Conservation (phyloP, 495 filamentous ascomycete genomes). For the Tirmania nivea region DNA sequence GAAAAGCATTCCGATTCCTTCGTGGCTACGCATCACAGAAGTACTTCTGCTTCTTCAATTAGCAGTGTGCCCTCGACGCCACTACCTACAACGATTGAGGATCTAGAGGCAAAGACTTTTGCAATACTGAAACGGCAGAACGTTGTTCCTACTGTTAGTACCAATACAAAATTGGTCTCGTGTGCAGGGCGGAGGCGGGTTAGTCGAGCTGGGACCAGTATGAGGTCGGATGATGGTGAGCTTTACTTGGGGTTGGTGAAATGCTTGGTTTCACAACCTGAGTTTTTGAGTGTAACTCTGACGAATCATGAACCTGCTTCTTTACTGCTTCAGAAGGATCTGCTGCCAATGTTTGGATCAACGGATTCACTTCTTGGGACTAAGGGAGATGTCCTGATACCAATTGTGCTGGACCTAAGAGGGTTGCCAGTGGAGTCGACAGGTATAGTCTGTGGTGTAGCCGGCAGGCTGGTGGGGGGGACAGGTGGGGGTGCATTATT, state of each 20-base stretch:
- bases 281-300: conserved; percentile 69
- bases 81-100: conserved; percentile 50
- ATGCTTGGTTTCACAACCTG: conserved; percentile 48
- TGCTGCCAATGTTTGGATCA: conserved; percentile 39
- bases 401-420: conserved; percentile 70
- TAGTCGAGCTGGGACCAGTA: conserved; percentile 14
- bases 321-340: conserved; percentile 53
- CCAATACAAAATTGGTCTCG: conserved; percentile 48
- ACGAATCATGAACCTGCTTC: conserved; percentile 68
- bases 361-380: conserved; percentile 51
- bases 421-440: conserved; percentile 71
- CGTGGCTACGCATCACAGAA: conserved; percentile 35
- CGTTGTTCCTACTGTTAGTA: conserved; percentile 50
- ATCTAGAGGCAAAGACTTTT: conserved; percentile 70
- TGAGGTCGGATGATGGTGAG: conserved; percentile 15
- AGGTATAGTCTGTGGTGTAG: conserved; percentile 84
- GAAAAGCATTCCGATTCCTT: conserved; percentile 49
- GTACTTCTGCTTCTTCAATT: conserved; percentile 27
- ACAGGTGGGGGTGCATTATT: conserved; percentile 7
- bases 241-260: conserved; percentile 46
- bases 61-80: conserved; percentile 41
- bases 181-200: conserved; percentile 49
- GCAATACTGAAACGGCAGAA: conserved; percentile 46
- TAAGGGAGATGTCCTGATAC: conserved; percentile 58
- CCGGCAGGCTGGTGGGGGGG: conserved; percentile 47